Evolutionary conservation across 2,329 filamentous ascomycete genomes (phyloP).

Genomic region (Penicillium aurantiogriseum): DNA sequence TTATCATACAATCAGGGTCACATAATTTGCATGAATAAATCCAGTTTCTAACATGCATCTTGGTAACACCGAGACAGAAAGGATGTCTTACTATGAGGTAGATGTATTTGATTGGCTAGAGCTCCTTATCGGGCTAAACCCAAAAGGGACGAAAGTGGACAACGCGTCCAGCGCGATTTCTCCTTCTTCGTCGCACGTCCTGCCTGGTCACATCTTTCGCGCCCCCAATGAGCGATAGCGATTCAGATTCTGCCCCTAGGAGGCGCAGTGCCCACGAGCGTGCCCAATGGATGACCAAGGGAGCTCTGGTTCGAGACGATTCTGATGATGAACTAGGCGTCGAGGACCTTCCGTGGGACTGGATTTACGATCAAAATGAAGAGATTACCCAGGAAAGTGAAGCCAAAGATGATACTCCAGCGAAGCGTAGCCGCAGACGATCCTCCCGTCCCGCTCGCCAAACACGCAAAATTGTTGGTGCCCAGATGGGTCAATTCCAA

Average conservation of each 20-base stretch:
- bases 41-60: background rate
- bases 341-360: conserved; percentile 74
- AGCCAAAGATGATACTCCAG: conserved; percentile 3
- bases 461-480: conserved; percentile 66
- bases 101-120: conserved; percentile 18
- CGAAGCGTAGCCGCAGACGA: conserved; percentile 30
- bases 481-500: conserved; percentile 75
- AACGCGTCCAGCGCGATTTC: conserved; percentile 31
- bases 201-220: background rate
- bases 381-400: conserved; percentile 23
- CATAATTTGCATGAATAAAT: too few species aligned
- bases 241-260: conserved; percentile 17
- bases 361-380: conserved; percentile 59
- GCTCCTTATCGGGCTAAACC: conserved; percentile 23
- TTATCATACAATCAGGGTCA: background rate
- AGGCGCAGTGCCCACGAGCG: conserved; percentile 33
- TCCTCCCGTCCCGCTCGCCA: conserved; percentile 31
- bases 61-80: background rate
- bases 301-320: conserved; percentile 69
- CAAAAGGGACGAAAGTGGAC: conserved; percentile 33
- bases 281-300: conserved; percentile 54
- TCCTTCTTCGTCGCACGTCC: conserved; percentile 9
- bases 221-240: conserved; percentile 9
- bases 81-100: background rate
- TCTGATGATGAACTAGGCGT: conserved; percentile 83